A percentile compares a stretch with the other conserved stretches of the same genome.
Conservation (phyloP, 2,329 filamentous ascomycete species). For the Nannizziopsis barbatae region DNA sequence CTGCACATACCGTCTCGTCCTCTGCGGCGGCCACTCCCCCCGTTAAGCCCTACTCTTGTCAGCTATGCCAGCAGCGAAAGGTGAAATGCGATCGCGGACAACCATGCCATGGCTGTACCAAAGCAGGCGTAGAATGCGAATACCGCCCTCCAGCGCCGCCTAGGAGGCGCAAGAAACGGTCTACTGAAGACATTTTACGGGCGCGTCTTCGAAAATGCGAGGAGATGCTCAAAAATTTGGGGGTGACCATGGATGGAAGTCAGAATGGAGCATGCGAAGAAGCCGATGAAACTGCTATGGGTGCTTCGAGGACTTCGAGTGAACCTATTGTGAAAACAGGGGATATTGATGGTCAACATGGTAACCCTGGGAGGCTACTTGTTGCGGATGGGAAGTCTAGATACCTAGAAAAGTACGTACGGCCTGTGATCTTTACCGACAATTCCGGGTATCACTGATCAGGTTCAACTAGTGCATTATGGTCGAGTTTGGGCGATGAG, state of each 20-base stretch:
- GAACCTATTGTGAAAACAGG: not conserved
- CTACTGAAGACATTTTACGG: not conserved
- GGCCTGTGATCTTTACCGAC: not conserved
- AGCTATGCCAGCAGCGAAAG: constrained; percentile 65
- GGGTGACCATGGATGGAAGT: not conserved
- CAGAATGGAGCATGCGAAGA: not conserved
- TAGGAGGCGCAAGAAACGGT: not conserved
- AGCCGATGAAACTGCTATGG: not conserved
- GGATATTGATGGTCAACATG: not conserved
- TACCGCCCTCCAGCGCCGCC: constrained; percentile 26
- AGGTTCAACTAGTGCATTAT: constrained; percentile 23
- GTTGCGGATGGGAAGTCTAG: not conserved
- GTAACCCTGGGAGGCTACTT: not conserved
- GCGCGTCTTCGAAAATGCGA: constrained; percentile 7
- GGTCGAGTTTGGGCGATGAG: constrained; percentile 32
- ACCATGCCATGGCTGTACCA: constrained; percentile 59
- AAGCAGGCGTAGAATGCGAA: constrained; percentile 50
- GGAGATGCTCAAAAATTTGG: not conserved
- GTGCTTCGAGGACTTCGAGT: not conserved
- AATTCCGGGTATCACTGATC: not conserved
- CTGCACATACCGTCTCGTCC: not conserved
- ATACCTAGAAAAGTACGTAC: constrained; percentile 1
- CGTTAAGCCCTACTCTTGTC: constrained; percentile 40
- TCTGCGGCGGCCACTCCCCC: not conserved
- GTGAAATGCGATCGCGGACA: constrained; percentile 62